Base-by-base conservation (phyloP, 345 rosid species). In the Pelargonium nanum region DNA sequence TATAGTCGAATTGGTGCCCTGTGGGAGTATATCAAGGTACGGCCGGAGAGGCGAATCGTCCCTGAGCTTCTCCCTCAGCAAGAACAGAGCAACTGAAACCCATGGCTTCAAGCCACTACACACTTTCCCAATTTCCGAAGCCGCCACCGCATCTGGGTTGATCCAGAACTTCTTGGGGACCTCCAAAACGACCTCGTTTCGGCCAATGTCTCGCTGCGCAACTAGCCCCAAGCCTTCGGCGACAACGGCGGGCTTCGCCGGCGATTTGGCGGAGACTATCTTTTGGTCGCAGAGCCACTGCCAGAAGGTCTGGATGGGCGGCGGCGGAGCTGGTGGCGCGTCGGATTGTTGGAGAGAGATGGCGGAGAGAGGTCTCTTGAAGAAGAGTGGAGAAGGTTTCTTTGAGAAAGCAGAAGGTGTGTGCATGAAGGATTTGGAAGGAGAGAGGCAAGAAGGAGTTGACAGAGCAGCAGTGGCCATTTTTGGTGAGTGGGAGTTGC, bases 131-230 rank as follows among this genome's bases (percentile, higher is more conserved):
- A 89, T 85, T 54, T 85, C 93, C 45, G 96, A 92, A 59, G 79
- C 87, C 2, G 79, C 80, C 40, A 85, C 91, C 0, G 78, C 69
- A 64, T 89, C 95, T n/a, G 81, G 92, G 78, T 87, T 89, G 64
- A 92, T 83, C 96, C 93, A 92, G 26, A 89, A 60, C 63, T 80
- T 78, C 71, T 82, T 78, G 10, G 96, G 96, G 21, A 92, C 71
- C 84, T 92, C 95, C 76, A 92, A 74, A 44, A 92, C 87, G 64
- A 87, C 86, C 73, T 92, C 98, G 65, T 89, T 89, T 66, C 75
- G 79, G 50, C 72, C 75, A 57, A 92, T 85, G 78, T 87, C 81
- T 19, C 90, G 75, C 51, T 72, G 73, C 16, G 96, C 98, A 53
- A 89, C 73, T 57, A 92, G 85, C 7, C 96, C 98, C 19, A 92